A percentile compares a stretch with the other conserved stretches of the same genome.
Evolutionary conservation across 768 basidiomycete species (phyloP).

Genomic region (Wakefieldia striispora): DNA sequence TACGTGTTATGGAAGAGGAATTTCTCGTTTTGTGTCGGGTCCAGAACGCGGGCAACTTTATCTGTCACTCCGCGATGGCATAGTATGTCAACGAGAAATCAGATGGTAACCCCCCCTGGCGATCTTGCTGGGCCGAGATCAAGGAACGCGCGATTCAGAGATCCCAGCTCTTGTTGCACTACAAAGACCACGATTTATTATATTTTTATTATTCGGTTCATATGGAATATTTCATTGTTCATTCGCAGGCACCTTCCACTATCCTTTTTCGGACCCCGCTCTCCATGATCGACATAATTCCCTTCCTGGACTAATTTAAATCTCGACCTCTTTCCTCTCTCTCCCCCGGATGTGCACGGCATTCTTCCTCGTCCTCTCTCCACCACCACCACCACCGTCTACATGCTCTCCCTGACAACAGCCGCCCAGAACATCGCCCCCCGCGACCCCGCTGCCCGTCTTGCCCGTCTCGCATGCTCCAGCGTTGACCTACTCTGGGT

Average conservation of each 20-base stretch:
- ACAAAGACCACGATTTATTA: conserved; percentile 20
- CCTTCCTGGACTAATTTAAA: conserved; percentile 21
- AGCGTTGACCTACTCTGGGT: conserved; percentile 58
- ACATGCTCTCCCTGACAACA: conserved; percentile 11
- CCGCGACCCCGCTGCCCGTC: conserved; percentile 6
- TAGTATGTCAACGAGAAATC: conserved; percentile 12
- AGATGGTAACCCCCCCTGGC: conserved; percentile 7
- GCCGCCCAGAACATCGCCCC: conserved; percentile 10
- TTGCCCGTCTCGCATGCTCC: conserved; percentile 41
- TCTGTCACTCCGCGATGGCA: conserved; percentile 27
- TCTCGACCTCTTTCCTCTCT: conserved; percentile 8
- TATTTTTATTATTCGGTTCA: too few relatives aligned
- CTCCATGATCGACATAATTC: conserved; percentile 20
- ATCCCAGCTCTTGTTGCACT: conserved; percentile 27
- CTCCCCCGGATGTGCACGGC: neutral
- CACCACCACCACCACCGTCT: neutral
- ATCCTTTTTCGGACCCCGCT: conserved; percentile 18
- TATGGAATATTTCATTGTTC: too few relatives aligned
- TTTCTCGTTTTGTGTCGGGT: conserved; percentile 5
- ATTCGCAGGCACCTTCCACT: too few relatives aligned
- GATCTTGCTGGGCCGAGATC: conserved; percentile 13
- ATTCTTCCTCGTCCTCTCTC: neutral
- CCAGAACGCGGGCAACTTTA: neutral
- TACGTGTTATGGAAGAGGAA: conserved; percentile 13
- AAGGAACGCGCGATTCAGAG: conserved; percentile 12